These are phyloP conservation scores for Calonectria honghensis DNA, from an alignment of 2,329 filamentous ascomycete species.

Conservation along the genomic window DNA sequence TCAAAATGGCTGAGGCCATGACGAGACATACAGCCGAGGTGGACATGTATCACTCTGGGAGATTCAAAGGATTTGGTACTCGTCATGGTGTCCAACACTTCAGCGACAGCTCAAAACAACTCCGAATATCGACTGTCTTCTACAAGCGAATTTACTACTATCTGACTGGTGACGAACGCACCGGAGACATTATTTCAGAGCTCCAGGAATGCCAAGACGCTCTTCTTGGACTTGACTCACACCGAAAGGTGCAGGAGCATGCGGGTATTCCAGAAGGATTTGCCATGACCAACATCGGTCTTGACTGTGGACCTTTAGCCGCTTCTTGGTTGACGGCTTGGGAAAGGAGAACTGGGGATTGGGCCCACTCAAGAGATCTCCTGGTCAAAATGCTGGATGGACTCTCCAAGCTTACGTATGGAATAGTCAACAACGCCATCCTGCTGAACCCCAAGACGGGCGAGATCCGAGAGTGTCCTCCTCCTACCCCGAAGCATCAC, in stretches of 20 bases:
- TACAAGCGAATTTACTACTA: constrained; percentile 73
- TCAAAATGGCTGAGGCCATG: constrained; percentile 74
- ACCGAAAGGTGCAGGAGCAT: constrained; percentile 46
- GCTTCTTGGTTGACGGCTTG: constrained; percentile 46
- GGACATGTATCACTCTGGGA: constrained; percentile 76
- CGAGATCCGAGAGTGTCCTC: constrained; percentile 46
- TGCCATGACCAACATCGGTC: constrained; percentile 47
- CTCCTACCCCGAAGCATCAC: constrained; percentile 40
- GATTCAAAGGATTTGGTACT: constrained; percentile 75
- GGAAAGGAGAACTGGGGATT: constrained; percentile 42
- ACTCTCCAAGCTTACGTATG: constrained; percentile 33
- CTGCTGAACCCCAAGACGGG: constrained; percentile 45
- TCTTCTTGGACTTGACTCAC: constrained; percentile 41
- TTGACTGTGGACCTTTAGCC: constrained; percentile 46
- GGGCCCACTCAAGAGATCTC: constrained; percentile 36
- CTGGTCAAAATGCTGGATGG: constrained; percentile 42
- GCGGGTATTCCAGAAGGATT: constrained; percentile 41
- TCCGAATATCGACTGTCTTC: constrained; percentile 65
- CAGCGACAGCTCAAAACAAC: constrained; percentile 77
- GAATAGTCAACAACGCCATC: constrained; percentile 45
- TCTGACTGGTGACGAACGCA: constrained; percentile 73
- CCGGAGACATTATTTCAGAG: constrained; percentile 63
- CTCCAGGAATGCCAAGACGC: constrained; percentile 41
- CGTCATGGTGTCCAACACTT: constrained; percentile 79
- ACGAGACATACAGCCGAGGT: constrained; percentile 76